Conservation (phyloP, 495 filamentous ascomycete species). For the Aspergillus bertholletiae region DNA sequence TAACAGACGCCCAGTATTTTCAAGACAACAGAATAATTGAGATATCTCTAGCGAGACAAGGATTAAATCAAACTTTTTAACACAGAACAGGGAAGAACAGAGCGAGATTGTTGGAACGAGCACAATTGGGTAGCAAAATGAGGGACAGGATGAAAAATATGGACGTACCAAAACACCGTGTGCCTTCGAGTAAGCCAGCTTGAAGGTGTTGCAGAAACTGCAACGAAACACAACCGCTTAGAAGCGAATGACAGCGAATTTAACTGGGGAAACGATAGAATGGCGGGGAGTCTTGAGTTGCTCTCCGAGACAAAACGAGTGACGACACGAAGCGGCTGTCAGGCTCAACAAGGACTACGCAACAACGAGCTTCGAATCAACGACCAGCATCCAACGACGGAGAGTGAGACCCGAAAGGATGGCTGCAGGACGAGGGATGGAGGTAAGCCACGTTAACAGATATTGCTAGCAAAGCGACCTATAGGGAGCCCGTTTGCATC, state of each 20-base stretch:
- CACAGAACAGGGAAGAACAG: background rate
- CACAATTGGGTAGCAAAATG: constrained; percentile 19
- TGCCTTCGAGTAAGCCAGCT: constrained; percentile 51
- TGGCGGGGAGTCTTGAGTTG: constrained; percentile 31
- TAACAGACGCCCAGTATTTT: constrained; percentile 18
- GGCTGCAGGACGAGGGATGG: constrained; percentile 34
- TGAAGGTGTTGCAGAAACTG: constrained; percentile 50
- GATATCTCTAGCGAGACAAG: constrained; percentile 2
- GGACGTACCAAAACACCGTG: constrained; percentile 51
- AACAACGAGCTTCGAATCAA: constrained; percentile 35
- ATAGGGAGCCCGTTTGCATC: constrained; percentile 20
- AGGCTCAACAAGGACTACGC: constrained; percentile 25
- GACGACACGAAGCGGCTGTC: constrained; percentile 39
- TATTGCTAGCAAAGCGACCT: constrained; percentile 22
- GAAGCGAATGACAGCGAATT: constrained; percentile 51
- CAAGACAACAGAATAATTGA: constrained; percentile 4
- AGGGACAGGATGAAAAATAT: constrained; percentile 12
- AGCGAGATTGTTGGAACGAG: constrained; percentile 12
- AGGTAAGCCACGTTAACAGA: constrained; percentile 24
- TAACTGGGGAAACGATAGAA: constrained; percentile 39
- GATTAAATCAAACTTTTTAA: constrained; percentile 16
- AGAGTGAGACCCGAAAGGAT: constrained; percentile 30
- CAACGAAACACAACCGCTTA: constrained; percentile 42
- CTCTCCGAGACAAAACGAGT: constrained; percentile 46
- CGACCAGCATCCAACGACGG: constrained; percentile 26